Base-by-base conservation (phyloP, 371 early-diverging fungal genomes). In the Choanephora cucurbitarum region DNA sequence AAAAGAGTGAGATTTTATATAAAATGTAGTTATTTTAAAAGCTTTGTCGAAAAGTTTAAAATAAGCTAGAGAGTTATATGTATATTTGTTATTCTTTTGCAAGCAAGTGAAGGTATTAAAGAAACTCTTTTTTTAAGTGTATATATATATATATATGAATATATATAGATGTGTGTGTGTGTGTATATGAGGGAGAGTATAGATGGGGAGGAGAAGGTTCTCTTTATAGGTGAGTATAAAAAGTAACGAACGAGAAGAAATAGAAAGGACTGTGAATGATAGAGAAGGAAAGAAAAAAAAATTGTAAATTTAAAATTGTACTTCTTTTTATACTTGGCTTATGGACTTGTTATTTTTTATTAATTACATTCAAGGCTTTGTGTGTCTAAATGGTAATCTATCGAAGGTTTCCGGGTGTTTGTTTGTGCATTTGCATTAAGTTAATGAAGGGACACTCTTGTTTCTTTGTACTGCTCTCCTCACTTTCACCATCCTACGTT, bases 21-120 rank as follows among this genome's bases (percentile, higher is more conserved):
- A 47, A 45, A 23, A 54, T 45, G 18, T 44, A 33, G 34, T 42
- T 31, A 23, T 37, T 23, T 46, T 40, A 53, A 60, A 59, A 52
- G 53, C 60, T 60, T 60, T 60, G 43, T 60, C 60, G 39, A 60
- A 60, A 60, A 60, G 60, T 47, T 60, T 57, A 57, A 57, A 57
- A 57, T 33, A 56, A 56, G 41, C 33, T 51, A 46, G 53, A 42
- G 52, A 7, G 7, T 7, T 28, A 28, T 28, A 28, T 28, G 28
- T 28, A 28, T 28, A 5, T 28, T 28, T 28, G 3, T 28, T 28
- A 5, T 28, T 28, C 28, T 28, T 28, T 28, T 28, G 28, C 28
- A 28, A 32, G 32, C 11, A 50, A 58, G 58, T 58, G 58, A 52
- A 44, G 44, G 51, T 51, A 52, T 28, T 7, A 28, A n/a, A 28